Conservation (phyloP, 78 protist species). For the Chrysochromulina tobinii region DNA sequence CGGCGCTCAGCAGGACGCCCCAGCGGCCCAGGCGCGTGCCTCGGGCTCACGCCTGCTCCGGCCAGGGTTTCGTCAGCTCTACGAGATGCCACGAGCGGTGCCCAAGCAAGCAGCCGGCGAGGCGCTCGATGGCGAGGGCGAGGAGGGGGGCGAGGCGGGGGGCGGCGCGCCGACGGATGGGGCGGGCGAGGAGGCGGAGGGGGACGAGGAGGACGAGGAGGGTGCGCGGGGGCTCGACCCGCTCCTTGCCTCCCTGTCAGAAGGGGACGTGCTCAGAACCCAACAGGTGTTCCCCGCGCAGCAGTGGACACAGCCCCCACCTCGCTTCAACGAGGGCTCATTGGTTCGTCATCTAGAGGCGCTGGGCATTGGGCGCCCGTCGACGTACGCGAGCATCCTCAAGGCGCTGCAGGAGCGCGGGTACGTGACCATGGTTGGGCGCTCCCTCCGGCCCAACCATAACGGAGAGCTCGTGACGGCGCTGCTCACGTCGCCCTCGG, state of each 20-base stretch:
- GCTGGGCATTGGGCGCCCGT: slow-evolving; percentile 46
- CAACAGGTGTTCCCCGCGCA: neutral
- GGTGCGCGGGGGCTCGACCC: too few species aligned
- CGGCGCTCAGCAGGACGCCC: too few species aligned
- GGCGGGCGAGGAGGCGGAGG: neutral
- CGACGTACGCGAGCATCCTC: slow-evolving; percentile 40
- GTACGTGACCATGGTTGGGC: neutral
- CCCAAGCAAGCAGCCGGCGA: neutral
- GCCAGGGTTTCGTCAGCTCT: too few species aligned
- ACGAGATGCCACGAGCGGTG: too few species aligned
- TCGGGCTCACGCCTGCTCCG: neutral
- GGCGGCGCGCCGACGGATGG: neutral
- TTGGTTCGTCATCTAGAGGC: neutral
- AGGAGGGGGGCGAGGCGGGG: neutral
- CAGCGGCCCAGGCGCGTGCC: neutral
- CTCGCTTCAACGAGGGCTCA: neutral
- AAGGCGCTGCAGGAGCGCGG: neutral
- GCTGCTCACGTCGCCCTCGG: slow-evolving; percentile 3
- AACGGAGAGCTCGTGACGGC: neutral
- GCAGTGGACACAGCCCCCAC: slow-evolving; percentile 16
- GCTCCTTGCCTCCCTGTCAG: neutral
- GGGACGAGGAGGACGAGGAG: neutral
- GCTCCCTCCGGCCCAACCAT: neutral
- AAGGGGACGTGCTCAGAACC: neutral
- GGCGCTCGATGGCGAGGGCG: neutral